Percentiles rank a stretch among this genome's conserved stretches.
These are phyloP conservation scores for Cryphonectria japonica DNA, from an alignment of 2,329 filamentous ascomycete species.

Conservation along the genomic window DNA sequence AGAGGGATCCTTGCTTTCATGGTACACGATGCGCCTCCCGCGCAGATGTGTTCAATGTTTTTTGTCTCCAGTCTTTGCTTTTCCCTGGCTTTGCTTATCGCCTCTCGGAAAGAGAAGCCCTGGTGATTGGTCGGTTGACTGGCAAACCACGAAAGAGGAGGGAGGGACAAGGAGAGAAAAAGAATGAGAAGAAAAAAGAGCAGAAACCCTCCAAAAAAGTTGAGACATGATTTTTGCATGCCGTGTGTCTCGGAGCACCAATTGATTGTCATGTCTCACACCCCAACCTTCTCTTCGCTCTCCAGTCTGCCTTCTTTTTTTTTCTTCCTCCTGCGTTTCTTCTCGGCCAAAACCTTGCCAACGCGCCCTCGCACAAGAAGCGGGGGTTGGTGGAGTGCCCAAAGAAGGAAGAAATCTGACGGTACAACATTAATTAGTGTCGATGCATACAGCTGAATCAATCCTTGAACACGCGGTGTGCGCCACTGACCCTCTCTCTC, in stretches of 20 bases:
- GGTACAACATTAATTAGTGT: not conserved
- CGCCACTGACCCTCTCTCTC: not conserved
- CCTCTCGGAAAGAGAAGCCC: not conserved
- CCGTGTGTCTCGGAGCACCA: not conserved
- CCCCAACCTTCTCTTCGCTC: not conserved
- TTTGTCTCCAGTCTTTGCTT: not conserved
- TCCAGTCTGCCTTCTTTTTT: not conserved
- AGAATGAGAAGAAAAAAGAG: not conserved
- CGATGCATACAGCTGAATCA: no score
- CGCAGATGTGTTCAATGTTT: not conserved
- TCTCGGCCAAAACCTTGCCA: no score
- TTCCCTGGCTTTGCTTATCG: not conserved
- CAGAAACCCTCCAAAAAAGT: not conserved
- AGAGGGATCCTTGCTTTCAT: not conserved
- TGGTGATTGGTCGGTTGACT: not conserved
- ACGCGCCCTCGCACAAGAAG: not conserved
- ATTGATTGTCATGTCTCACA: not conserved
- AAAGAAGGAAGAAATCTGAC: no score
- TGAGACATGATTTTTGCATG: not conserved
- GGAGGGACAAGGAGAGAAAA: not conserved
- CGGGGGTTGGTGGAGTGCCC: no score
- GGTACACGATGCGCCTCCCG: no score
- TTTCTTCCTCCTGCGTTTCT: no score
- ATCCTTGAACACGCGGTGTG: not conserved
- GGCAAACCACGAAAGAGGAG: not conserved